These are phyloP conservation scores for Ogataea chonburiensis DNA, from an alignment of 805 yeast genomes.

Conservation along the genomic window DNA sequence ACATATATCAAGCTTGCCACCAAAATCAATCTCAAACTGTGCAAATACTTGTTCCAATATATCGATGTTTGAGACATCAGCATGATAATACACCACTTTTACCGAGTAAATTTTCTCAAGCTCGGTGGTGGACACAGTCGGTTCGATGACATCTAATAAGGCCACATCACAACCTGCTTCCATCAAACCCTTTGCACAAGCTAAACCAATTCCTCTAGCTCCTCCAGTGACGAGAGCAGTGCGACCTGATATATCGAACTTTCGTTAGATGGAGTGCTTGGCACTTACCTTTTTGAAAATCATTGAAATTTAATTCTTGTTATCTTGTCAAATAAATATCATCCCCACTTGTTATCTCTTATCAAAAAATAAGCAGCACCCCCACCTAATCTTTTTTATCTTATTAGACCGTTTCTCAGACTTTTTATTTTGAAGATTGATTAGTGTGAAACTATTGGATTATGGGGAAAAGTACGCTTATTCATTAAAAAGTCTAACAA, in stretches of 20 bases:
- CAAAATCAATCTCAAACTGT: slow-evolving; percentile 31
- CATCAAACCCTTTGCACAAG: slow-evolving; percentile 18
- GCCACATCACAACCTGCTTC: slow-evolving; percentile 22
- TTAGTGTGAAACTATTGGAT: too few relatives aligned
- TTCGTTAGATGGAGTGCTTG: background rate
- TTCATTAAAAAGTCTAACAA: background rate
- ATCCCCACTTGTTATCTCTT: background rate
- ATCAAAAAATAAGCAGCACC: too few relatives aligned
- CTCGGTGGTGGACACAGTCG: background rate
- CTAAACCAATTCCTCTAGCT: slow-evolving; percentile 21
- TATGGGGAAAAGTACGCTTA: slow-evolving; percentile 8
- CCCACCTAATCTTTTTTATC: background rate
- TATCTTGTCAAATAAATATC: background rate
- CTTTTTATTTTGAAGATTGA: too few relatives aligned
- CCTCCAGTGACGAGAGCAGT: slow-evolving; percentile 23
- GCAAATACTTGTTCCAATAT: slow-evolving; percentile 11
- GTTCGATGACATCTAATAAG: background rate
- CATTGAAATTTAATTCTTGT: background rate
- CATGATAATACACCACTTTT: slow-evolving; percentile 12
- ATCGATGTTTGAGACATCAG: slow-evolving; percentile 13
- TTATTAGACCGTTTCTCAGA: too few relatives aligned
- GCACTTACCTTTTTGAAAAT: slow-evolving; percentile 3
- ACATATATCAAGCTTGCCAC: slow-evolving; percentile 38
- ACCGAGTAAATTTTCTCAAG: slow-evolving; percentile 4
- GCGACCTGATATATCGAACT: slow-evolving; percentile 20